Conservation (phyloP, 2,329 filamentous ascomycete genomes). For the Dactylellina haptotyla region DNA sequence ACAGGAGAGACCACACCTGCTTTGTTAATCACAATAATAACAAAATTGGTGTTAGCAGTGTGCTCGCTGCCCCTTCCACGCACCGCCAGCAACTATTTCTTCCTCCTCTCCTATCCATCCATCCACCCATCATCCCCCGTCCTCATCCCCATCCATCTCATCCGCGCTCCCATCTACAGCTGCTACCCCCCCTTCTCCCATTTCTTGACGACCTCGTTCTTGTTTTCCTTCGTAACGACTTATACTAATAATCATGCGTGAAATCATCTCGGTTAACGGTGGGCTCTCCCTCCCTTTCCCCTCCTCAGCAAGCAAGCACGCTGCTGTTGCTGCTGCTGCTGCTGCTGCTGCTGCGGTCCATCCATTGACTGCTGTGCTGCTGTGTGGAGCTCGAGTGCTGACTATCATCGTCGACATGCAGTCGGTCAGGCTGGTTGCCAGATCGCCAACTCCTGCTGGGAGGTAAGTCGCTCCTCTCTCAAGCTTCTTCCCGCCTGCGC, state of each 20-base stretch:
- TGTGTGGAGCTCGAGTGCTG: slow-evolving; percentile 57
- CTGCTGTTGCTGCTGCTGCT: no score
- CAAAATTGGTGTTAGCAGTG: no score
- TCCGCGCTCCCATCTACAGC: slow-evolving; percentile 55
- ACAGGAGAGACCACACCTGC: no score
- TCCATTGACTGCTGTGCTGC: slow-evolving; percentile 60
- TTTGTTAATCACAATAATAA: no score
- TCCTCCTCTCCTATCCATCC: slow-evolving; percentile 8
- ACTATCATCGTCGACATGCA: slow-evolving; percentile 65
- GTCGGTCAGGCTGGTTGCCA: slow-evolving; percentile 99
- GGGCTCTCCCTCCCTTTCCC: slow-evolving; percentile 62
- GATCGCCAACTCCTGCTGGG: slow-evolving; percentile 99
- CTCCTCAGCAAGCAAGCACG: no score
- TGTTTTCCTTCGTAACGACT: slow-evolving; percentile 58
- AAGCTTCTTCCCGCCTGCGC: slow-evolving; percentile 55
- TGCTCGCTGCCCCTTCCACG: not conserved
- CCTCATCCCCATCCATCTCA: slow-evolving; percentile 56
- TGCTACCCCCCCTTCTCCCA: slow-evolving; percentile 38
- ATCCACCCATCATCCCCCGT: slow-evolving; percentile 54
- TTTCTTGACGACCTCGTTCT: slow-evolving; percentile 55
- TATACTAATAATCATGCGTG: slow-evolving; percentile 79
- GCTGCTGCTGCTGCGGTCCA: no score
- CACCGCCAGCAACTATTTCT: slow-evolving; percentile 17
- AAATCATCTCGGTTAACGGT: slow-evolving; percentile 99
- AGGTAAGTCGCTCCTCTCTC: slow-evolving; percentile 74